phyloP scores from a whole-genome alignment of 768 basidiomycete genomes.

The Phaeotremella fagi region DNA sequence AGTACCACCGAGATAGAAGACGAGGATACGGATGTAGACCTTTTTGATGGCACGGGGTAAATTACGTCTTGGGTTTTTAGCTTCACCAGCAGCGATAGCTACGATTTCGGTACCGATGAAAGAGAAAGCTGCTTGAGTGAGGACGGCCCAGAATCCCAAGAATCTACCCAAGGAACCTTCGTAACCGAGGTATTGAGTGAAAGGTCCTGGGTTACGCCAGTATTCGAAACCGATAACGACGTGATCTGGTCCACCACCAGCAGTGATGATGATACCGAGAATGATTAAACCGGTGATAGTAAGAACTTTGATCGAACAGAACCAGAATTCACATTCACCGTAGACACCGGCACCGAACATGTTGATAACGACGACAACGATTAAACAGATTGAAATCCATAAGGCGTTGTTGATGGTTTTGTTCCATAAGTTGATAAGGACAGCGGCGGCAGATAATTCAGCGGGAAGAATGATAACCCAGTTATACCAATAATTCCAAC shows the following conservation, averaged over 20 bases:
- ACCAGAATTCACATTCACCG: constrained; percentile 67
- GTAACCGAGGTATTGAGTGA: constrained; percentile 62
- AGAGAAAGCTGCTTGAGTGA: constrained; percentile 87
- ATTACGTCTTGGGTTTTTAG: constrained; percentile 72
- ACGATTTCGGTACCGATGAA: constrained; percentile 88
- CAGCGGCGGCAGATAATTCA: constrained; percentile 67
- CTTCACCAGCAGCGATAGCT: constrained; percentile 54
- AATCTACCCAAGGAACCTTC: constrained; percentile 70
- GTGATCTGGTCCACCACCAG: constrained; percentile 80
- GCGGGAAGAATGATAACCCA: constrained; percentile 59
- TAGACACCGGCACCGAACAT: constrained; percentile 44
- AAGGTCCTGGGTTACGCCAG: constrained; percentile 86
- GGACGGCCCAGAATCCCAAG: constrained; percentile 61
- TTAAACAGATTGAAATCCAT: constrained; percentile 73
- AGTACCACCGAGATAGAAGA: constrained; percentile 61
- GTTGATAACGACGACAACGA: constrained; percentile 64
- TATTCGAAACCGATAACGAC: constrained; percentile 53
- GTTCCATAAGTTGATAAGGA: constrained; percentile 57
- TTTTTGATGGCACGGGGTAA: constrained; percentile 65
- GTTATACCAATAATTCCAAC: constrained; percentile 49
- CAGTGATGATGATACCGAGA: constrained; percentile 67
- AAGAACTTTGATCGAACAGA: constrained; percentile 89
- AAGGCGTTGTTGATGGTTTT: constrained; percentile 60
- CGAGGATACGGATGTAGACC: constrained; percentile 70
- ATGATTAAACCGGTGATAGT: constrained; percentile 52